phyloP scores from a whole-genome alignment of 2,329 filamentous ascomycete species.

The Sarocladiaceae sp. region DNA sequence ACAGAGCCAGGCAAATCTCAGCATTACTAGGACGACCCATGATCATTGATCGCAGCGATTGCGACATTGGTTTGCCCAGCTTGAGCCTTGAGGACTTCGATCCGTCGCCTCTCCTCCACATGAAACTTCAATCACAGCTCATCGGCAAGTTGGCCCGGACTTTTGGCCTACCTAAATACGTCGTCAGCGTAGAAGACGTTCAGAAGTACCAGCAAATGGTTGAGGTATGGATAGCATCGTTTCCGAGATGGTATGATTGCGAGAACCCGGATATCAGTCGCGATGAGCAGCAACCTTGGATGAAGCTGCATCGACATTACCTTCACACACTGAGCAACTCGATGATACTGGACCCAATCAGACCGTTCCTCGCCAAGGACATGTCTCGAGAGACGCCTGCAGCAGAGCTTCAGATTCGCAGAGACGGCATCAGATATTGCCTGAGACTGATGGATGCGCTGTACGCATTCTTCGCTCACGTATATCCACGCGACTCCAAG shows the following conservation, averaged over 20 bases:
- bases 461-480: conserved; percentile 36
- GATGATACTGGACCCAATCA: conserved; percentile 40
- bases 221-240: conserved; percentile 35
- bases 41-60: conserved; percentile 30
- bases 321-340: conserved; percentile 40
- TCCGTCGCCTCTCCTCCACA: conserved; percentile 28
- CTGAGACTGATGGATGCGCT: conserved; percentile 37
- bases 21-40: conserved; percentile 26
- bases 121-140: conserved; percentile 31
- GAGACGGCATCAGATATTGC: conserved; percentile 37
- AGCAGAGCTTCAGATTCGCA: conserved; percentile 32
- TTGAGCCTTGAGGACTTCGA: conserved; percentile 26
- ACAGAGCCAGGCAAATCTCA: conserved; percentile 28
- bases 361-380: conserved; percentile 38
- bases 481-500: conserved; percentile 40
- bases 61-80: conserved; percentile 25
- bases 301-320: conserved; percentile 41
- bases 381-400: conserved; percentile 21
- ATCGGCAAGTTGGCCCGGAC: conserved; percentile 24
- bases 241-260: conserved; percentile 36
- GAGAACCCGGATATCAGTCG: conserved; percentile 21
- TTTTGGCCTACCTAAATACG: conserved; percentile 26
- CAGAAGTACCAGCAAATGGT: conserved; percentile 28
- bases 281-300: conserved; percentile 36
- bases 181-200: conserved; percentile 24